Base-by-base conservation (phyloP, 805 yeast genomes). In the Saccharomycopsis fibuligera region DNA sequence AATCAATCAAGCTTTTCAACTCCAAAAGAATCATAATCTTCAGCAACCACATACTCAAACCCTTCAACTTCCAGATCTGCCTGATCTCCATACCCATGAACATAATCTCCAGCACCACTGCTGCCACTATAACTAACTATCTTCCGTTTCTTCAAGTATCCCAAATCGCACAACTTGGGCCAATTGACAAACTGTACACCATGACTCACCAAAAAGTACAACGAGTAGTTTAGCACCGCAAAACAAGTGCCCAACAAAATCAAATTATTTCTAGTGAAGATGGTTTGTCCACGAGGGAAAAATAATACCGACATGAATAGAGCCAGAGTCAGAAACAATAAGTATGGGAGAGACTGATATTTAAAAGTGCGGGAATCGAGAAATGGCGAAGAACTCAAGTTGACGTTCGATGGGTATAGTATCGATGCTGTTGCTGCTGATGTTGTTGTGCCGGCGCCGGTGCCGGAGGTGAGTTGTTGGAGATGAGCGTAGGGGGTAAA, bases 121-220 rank as follows among this genome's bases (percentile, higher is more conserved):
- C 29, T 39, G 12, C 36, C 47, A n/a, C n/a, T n/a, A 16, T 41
- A 30, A 14, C 29, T 41, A 4, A 49, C 30, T 6, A 53, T 23
- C 22, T 44, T 44, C 19, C 33, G 35, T 29, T 47, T 53, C 35
- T 36, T 61, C 30, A 84, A 68, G 60, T 71, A 84, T 40, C 80
- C 86, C 45, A 82, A 62, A 10, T 78, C 76, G 23, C 74, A 68
- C 53, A 93, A 73, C 60, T 75, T 79, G 22, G 99, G 99, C 99
- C 99, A 93, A 65, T 84, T 83, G 49, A 93, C 97, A 68, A 77
- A 93, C 62, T 91, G 96, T 58, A 83, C 69, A 14, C 97, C 96
- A 59, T 89, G 74, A 35, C 61, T 62, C 16, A 73, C 21, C 37
- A 84, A 62, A 50, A 68, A 73, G 29, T 61, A 65, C n/a, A 72